These are phyloP conservation scores for Nakazawaea anatomiae DNA, from an alignment of 805 yeast genomes.

Conservation along the genomic window DNA sequence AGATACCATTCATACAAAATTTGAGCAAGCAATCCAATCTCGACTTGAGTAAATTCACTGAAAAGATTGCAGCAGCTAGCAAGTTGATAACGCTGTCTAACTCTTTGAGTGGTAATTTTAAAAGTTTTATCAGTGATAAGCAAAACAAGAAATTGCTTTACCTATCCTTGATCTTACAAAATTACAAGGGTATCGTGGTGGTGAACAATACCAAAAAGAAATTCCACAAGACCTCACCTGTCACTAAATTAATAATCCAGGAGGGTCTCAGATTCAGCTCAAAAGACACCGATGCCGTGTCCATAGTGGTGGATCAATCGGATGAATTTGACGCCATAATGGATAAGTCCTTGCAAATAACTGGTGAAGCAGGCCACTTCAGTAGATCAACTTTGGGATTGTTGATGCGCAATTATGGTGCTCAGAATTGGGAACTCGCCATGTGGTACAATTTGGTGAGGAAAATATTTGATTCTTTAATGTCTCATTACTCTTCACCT, in stretches of 20 bases:
- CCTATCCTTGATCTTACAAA: constrained; percentile 43
- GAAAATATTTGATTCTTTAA: background rate
- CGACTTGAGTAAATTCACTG: constrained; percentile 14
- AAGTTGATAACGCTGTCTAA: constrained; percentile 3
- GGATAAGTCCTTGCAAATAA: constrained; percentile 15
- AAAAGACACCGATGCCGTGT: constrained; percentile 44
- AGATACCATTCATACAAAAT: constrained; percentile 14
- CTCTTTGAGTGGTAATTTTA: background rate
- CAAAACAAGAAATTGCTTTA: constrained; percentile 30
- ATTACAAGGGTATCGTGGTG: constrained; percentile 37
- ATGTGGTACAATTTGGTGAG: constrained; percentile 27
- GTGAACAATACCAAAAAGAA: constrained; percentile 30
- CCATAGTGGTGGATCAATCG: constrained; percentile 34
- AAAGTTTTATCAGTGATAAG: constrained; percentile 7
- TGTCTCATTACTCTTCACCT: too few relatives aligned
- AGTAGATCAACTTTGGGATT: constrained; percentile 57
- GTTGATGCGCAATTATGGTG: constrained; percentile 47
- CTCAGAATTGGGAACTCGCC: constrained; percentile 38
- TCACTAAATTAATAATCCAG: constrained; percentile 46
- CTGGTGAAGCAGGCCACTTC: constrained; percentile 10
- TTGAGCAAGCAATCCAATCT: constrained; percentile 15
- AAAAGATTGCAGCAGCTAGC: constrained; percentile 7
- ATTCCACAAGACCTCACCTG: constrained; percentile 24
- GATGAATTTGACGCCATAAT: constrained; percentile 23
- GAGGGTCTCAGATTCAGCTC: constrained; percentile 69